phyloP scores from a whole-genome alignment of 73 alveolate genomes.

The Tetrahymena borealis region DNA sequence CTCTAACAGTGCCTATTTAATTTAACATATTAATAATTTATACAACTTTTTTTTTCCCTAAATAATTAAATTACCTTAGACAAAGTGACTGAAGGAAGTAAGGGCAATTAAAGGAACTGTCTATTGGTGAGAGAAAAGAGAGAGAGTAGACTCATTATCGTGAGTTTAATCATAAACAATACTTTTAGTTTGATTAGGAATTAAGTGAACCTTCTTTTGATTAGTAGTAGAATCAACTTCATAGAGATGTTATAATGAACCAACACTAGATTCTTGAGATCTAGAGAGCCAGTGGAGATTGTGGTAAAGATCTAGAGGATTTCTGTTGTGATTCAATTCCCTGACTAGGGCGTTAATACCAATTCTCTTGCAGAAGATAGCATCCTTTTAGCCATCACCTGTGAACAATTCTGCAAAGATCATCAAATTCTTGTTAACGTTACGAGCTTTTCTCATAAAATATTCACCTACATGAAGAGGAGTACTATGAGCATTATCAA shows the following conservation, averaged over 20 bases:
- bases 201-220: background rate
- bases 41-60: no score
- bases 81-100: slow-evolving; percentile 60
- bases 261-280: background rate
- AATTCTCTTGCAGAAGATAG: slow-evolving; percentile 63
- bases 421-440: slow-evolving; percentile 76
- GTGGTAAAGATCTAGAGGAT: background rate
- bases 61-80: slow-evolving; percentile 12
- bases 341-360: slow-evolving; percentile 87
- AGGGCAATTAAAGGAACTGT: slow-evolving; percentile 74
- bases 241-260: slow-evolving; percentile 12
- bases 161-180: slow-evolving; percentile 91
- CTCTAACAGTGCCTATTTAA: slow-evolving; percentile 76
- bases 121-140: slow-evolving; percentile 60
- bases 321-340: slow-evolving; percentile 57
- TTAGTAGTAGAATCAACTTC: background rate
- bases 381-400: slow-evolving; percentile 71
- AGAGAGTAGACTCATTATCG: slow-evolving; percentile 83
- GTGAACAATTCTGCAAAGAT: slow-evolving; percentile 95
- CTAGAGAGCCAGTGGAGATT: background rate
- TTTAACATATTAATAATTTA: no score
- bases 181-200: slow-evolving; percentile 9
- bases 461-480: slow-evolving; percentile 70
- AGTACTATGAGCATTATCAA: slow-evolving; percentile 96
- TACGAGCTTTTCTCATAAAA: slow-evolving; percentile 80